These are phyloP conservation scores for Amphirosellinia nigrospora DNA, from an alignment of 495 filamentous ascomycete genomes.

Conservation along the genomic window DNA sequence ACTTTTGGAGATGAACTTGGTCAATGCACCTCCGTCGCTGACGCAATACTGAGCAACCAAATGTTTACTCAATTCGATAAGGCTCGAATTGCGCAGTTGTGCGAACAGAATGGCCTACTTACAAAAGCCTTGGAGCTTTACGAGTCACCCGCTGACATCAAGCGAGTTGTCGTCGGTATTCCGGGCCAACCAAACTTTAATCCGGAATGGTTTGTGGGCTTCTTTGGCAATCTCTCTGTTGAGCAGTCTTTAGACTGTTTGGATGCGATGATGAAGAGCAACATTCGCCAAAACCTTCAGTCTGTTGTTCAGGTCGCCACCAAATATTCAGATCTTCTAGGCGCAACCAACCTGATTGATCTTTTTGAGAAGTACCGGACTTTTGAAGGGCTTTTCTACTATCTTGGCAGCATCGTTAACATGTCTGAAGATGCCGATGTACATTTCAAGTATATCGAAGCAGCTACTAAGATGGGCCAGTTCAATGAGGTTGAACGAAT, in stretches of 20 bases:
- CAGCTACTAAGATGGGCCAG: constrained; percentile 89
- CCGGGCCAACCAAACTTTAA: constrained; percentile 80
- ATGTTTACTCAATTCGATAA: constrained; percentile 98
- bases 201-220: constrained; percentile 87
- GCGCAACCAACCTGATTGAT: constrained; percentile 84
- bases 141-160: constrained; percentile 87
- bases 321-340: constrained; percentile 97
- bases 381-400: constrained; percentile 96
- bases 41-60: constrained; percentile 95
- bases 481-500: constrained; percentile 95
- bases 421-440: constrained; percentile 94
- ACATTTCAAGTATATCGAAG: constrained; percentile 99
- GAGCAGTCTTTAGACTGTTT: constrained; percentile 94
- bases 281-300: constrained; percentile 96
- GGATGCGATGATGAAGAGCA: constrained; percentile 92
- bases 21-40: constrained; percentile 97
- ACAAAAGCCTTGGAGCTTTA: constrained; percentile 94
- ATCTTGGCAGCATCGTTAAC: constrained; percentile 97
- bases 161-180: constrained; percentile 82
- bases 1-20: constrained; percentile 95
- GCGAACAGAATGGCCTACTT: constrained; percentile 85
- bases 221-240: constrained; percentile 91
- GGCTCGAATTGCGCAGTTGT: constrained; percentile 82
- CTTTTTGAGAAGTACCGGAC: constrained; percentile 97
- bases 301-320: constrained; percentile 93